Evolutionary conservation across 164 flowering plant species (phyloP).

Genomic region (Stephania cephalantha): DNA sequence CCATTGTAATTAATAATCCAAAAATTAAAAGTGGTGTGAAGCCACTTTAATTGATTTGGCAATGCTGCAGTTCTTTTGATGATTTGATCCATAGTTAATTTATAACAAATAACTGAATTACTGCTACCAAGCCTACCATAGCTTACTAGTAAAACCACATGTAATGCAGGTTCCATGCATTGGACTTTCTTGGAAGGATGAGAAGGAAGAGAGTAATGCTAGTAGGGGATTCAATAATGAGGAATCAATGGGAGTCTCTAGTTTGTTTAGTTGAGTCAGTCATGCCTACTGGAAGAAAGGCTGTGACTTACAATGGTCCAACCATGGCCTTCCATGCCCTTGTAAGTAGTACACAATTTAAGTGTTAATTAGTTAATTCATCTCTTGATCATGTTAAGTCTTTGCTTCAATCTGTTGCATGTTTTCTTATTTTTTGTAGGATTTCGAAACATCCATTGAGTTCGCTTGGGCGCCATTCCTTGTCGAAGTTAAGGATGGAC

Average conservation of each 20-base stretch:
- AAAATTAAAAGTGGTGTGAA: no score
- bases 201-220: conserved; percentile 81
- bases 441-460: conserved; percentile 70
- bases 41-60: no score
- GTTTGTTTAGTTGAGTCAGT: conserved; percentile 70
- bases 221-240: conserved; percentile 88
- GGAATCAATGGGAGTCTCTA: conserved; percentile 93
- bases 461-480: conserved; percentile 83
- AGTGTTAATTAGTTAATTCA: background rate
- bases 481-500: conserved; percentile 57
- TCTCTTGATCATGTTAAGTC: background rate
- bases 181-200: conserved; percentile 73
- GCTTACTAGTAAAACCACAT: no score
- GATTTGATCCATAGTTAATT: no score
- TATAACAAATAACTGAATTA: no score
- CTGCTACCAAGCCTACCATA: no score
- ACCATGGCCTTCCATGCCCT: conserved; percentile 59
- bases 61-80: no score
- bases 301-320: conserved; percentile 44
- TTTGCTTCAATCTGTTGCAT: background rate
- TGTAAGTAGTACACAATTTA: conserved; percentile 24
- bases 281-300: conserved; percentile 46
- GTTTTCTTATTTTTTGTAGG: conserved; percentile 38
- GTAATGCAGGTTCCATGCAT: conserved; percentile 59
- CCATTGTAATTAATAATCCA: no score